Conservation (phyloP, 768 basidiomycete genomes). For the Leccinum sublutescens region DNA sequence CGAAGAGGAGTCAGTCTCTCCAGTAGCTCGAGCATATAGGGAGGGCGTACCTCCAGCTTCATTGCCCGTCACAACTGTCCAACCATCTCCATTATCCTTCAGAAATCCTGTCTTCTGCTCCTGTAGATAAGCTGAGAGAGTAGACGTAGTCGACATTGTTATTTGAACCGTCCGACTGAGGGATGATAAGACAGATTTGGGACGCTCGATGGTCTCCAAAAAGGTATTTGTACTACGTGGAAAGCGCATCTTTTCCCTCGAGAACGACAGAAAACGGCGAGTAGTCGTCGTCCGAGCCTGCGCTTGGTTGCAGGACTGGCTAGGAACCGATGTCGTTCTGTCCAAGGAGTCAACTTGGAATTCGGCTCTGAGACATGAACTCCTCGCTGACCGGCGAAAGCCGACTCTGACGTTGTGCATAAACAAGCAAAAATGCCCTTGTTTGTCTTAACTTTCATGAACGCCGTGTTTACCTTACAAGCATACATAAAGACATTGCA, state of each 20-base stretch:
- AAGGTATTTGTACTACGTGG: neutral
- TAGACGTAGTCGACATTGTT: constrained; percentile 22
- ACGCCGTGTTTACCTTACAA: too few relatives aligned
- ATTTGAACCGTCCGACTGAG: constrained; percentile 2
- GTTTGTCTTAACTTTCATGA: too few relatives aligned
- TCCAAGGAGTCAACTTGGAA: neutral
- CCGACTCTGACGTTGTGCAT: constrained; percentile 6
- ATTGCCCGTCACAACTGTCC: constrained; percentile 93
- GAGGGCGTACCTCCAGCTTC: constrained; percentile 80
- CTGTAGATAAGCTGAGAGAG: constrained; percentile 40
- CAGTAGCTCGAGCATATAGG: neutral
- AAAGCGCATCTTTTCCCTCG: neutral
- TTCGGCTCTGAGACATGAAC: neutral
- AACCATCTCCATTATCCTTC: constrained; percentile 54
- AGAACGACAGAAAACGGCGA: neutral
- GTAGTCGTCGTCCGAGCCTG: neutral
- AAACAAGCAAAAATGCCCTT: neutral
- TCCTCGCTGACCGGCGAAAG: neutral
- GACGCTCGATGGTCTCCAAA: neutral
- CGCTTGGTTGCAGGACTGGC: neutral
- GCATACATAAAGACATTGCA: neutral
- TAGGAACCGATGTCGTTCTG: neutral
- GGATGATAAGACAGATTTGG: constrained; percentile 1
- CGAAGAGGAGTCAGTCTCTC: neutral
- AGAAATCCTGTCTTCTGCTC: constrained; percentile 61